A percentile compares a stretch with the other conserved stretches of the same genome.
Conservation (phyloP, 148 eudicot genomes). For the Spergularia marina region DNA sequence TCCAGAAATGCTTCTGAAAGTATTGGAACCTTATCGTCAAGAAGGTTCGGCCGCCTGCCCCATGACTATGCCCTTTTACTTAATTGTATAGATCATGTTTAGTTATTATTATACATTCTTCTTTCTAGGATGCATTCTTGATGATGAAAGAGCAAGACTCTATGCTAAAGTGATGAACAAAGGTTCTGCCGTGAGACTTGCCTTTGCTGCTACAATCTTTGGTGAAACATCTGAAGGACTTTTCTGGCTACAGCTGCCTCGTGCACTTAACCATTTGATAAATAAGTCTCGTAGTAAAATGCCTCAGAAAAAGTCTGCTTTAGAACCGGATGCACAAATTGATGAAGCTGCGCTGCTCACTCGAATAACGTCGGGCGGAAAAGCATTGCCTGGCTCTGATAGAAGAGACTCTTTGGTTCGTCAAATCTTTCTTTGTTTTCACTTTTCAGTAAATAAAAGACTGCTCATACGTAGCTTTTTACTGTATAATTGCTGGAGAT, state of each 20-base stretch:
- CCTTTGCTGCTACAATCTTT: constrained; percentile 94
- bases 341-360: constrained; percentile 72
- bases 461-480: constrained; percentile 4
- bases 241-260: constrained; percentile 93
- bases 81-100: neutral
- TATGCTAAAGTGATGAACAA: constrained; percentile 69
- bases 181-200: constrained; percentile 72
- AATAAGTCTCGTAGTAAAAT: constrained; percentile 62
- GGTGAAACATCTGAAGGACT: constrained; percentile 92
- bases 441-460: neutral
- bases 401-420: constrained; percentile 62
- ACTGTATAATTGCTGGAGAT: neutral
- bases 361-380: constrained; percentile 73
- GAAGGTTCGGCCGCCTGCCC: constrained; percentile 54
- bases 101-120: constrained; percentile 18
- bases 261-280: constrained; percentile 73
- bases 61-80: constrained; percentile 11
- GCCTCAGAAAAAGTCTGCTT: constrained; percentile 45
- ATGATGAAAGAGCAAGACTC: constrained; percentile 80
- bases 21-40: constrained; percentile 87
- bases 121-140: constrained; percentile 79
- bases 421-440: constrained; percentile 13
- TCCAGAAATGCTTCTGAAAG: constrained; percentile 96
- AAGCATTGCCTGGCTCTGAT: constrained; percentile 52
- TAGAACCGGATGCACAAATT: constrained; percentile 43